Evolutionary conservation across 2,329 filamentous ascomycete species (phyloP).

Genomic region (Elsinoe ampelina): DNA sequence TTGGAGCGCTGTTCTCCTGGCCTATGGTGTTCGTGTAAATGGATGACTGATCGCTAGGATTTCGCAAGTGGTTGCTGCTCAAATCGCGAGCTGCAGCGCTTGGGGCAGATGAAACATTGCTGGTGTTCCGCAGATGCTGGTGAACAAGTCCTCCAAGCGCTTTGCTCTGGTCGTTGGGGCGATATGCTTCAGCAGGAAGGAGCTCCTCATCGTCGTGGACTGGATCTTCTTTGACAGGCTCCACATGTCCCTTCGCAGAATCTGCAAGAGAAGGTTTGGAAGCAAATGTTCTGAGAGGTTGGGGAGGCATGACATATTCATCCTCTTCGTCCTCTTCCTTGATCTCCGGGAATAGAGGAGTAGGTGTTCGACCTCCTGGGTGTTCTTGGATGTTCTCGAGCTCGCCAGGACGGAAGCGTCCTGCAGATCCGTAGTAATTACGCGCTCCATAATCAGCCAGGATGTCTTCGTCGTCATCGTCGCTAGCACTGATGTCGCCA

Average conservation of each 20-base stretch:
- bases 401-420: slow-evolving; percentile 25
- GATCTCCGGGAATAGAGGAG: slow-evolving; percentile 20
- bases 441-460: slow-evolving; percentile 19
- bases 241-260: slow-evolving; percentile 8
- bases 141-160: slow-evolving; percentile 57
- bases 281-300: slow-evolving; percentile 9
- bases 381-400: slow-evolving; percentile 29
- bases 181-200: background rate
- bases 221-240: background rate
- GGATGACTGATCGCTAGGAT: slow-evolving; percentile 72
- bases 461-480: slow-evolving; percentile 31
- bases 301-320: slow-evolving; percentile 3
- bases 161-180: background rate
- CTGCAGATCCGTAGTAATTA: slow-evolving; percentile 18
- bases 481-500: slow-evolving; percentile 30
- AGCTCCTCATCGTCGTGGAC: slow-evolving; percentile 25
- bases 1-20: slow-evolving; percentile 12
- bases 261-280: slow-evolving; percentile 13
- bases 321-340: slow-evolving; percentile 25
- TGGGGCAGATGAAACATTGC: slow-evolving; percentile 40
- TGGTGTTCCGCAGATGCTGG: slow-evolving; percentile 69
- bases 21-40: slow-evolving; percentile 43
- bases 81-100: slow-evolving; percentile 47
- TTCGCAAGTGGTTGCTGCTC: slow-evolving; percentile 65
- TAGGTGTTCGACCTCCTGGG: slow-evolving; percentile 24